A percentile compares a stretch with the other conserved stretches of the same genome.
phyloP scores from a whole-genome alignment of 1,139 yeast genomes.

The Arxiozyma bovina region DNA sequence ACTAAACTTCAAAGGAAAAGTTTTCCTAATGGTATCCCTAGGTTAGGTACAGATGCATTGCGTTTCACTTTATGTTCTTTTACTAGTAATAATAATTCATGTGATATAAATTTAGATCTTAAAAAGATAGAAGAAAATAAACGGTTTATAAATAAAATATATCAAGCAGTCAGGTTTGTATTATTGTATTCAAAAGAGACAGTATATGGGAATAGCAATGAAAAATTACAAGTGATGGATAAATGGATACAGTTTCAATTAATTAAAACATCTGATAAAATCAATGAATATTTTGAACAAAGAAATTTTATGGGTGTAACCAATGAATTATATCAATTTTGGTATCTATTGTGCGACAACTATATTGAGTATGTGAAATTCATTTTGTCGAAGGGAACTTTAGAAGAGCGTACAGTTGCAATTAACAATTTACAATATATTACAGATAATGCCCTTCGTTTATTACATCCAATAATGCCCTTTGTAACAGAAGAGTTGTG shows the following conservation, averaged over 20 bases:
- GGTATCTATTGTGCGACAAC: constrained; percentile 93
- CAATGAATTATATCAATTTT: constrained; percentile 74
- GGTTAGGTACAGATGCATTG: constrained; percentile 97
- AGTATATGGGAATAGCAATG: constrained; percentile 12
- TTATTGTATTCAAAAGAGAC: constrained; percentile 48
- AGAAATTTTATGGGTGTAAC: constrained; percentile 87
- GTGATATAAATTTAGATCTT: constrained; percentile 92
- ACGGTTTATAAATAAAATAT: constrained; percentile 97
- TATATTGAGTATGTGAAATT: constrained; percentile 94
- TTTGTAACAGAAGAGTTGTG: constrained; percentile 94
- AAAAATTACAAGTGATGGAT: constrained; percentile 52
- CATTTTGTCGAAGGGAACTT: constrained; percentile 79
- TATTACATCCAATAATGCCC: constrained; percentile 98
- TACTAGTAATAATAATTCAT: constrained; percentile 95
- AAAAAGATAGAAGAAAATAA: constrained; percentile 96
- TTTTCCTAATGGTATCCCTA: constrained; percentile 97
- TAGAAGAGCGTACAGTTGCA: constrained; percentile 72
- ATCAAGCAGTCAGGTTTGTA: constrained; percentile 95
- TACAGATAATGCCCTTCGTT: constrained; percentile 80
- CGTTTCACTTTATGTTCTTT: constrained; percentile 97
- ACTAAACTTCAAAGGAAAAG: constrained; percentile 76
- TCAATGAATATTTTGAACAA: constrained; percentile 57
- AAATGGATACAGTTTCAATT: constrained; percentile 89
- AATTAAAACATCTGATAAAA: constrained; percentile 53
- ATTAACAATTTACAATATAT: constrained; percentile 85